Percentiles rank a stretch among this genome's conserved stretches.
These are phyloP conservation scores for Lecanoromycetidae sp. DNA, from an alignment of 2,329 filamentous ascomycete genomes.

Conservation along the genomic window DNA sequence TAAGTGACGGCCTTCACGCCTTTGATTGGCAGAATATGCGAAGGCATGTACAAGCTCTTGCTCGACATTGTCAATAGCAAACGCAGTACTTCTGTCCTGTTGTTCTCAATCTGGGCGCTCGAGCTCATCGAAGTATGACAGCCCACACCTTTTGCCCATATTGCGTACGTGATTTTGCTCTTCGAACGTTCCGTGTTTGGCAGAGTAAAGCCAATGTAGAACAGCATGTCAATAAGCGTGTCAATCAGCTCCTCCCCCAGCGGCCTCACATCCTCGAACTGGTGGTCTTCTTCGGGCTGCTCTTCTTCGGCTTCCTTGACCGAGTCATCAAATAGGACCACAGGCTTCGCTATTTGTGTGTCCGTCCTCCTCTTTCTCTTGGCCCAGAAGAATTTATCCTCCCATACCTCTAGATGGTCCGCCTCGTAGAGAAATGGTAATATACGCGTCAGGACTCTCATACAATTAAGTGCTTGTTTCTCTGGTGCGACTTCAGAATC, in stretches of 20 bases:
- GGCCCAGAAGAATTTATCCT: constrained; percentile 88
- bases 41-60: constrained; percentile 85
- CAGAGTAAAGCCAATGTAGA: constrained; percentile 82
- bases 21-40: constrained; percentile 49
- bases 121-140: constrained; percentile 82
- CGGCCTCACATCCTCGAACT: constrained; percentile 73
- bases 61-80: constrained; percentile 75
- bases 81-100: constrained; percentile 78
- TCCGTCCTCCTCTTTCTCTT: constrained; percentile 53
- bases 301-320: constrained; percentile 40
- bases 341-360: constrained; percentile 40
- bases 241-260: constrained; percentile 88
- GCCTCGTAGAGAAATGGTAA: constrained; percentile 88
- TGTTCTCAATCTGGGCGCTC: constrained; percentile 85
- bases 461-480: constrained; percentile 84
- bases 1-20: constrained; percentile 80
- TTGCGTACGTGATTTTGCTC: constrained; percentile 76
- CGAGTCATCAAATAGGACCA: constrained; percentile 75
- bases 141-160: constrained; percentile 96
- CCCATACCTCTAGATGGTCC: constrained; percentile 71
- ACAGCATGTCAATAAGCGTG: constrained; percentile 75
- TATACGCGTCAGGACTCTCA: constrained; percentile 77
- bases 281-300: constrained; percentile 38
- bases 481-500: constrained; percentile 73
- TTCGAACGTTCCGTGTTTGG: constrained; percentile 59